Base-by-base conservation (phyloP, 1,139 yeast species). In the Hanseniaspora uvarum region DNA sequence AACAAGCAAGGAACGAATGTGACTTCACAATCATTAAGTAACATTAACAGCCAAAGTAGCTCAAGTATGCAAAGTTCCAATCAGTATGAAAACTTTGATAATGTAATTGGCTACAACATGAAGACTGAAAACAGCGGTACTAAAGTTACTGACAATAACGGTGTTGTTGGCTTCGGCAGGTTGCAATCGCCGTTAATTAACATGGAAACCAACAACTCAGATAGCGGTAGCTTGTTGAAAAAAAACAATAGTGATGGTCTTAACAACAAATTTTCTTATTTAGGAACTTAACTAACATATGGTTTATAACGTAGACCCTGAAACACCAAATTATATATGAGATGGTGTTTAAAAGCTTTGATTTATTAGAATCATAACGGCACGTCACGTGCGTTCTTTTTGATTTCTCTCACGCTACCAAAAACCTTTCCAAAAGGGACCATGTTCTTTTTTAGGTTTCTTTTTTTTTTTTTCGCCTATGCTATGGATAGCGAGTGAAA, bases 41-140 rank as follows among this genome's bases (percentile, higher is more conserved):
- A 47, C 24, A 47, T 44, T 16, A 46, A 46, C 37, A 39, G 38
- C 24, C 23, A 38, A n/a, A 46, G 52, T 16, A n/a, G 14, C 10
- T 31, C 52, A 1, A 47, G 52, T 39, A 39, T 38, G 33, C 34
- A 36, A 10, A 47, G 52, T n/a, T 30, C 18, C 14, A 21, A 34
- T 6, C 52, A 47, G 19, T 47, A 19, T 23, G 45, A 38, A 11
- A 28, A 41, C 10, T 39, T 28, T n/a, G 19, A 38, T 8, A 33
- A 18, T 12, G 12, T 44, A 11, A 31, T 44, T 5, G 46, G 38
- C 12, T 44, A 31, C 30, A 23, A 3, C 14, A 30, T 39, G 43
- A 39, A 39, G 8, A 39, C 14, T 12, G 28, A 18, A 3, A 38
- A 38, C 41, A n/a, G n/a, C n/a, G n/a, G n/a, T n/a, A n/a, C n/a